These are phyloP conservation scores for Nemophila menziesii DNA, from an alignment of 257 asterid species.

Conservation along the genomic window DNA sequence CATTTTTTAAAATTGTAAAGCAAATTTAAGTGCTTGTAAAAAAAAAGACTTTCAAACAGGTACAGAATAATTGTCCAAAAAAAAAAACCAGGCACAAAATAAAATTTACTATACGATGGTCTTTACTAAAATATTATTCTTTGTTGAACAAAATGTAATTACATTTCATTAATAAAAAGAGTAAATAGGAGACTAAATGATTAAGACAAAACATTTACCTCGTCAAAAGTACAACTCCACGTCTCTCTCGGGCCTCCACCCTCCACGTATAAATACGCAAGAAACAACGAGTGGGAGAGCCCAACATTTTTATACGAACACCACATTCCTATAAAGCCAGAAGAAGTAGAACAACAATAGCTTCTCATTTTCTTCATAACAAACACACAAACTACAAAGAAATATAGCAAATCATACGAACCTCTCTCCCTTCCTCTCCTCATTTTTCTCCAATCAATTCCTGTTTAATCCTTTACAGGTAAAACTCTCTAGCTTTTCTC, in stretches of 20 bases:
- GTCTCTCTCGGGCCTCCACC: slow-evolving; percentile 3
- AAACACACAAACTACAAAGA: neutral
- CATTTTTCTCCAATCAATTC: slow-evolving; percentile 7
- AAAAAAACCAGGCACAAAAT: no score
- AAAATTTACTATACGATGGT: no score
- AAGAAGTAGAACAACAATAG: neutral
- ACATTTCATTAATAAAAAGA: no score
- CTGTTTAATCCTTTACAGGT: slow-evolving; percentile 15
- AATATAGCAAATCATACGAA: neutral
- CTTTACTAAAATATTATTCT: no score
- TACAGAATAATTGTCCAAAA: no score
- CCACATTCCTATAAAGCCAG: no score
- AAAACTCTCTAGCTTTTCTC: neutral
- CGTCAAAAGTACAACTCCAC: slow-evolving; percentile 34
- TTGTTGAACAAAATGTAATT: no score
- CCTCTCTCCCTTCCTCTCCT: neutral
- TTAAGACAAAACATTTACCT: neutral
- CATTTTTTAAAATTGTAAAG: no score
- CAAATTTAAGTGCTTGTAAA: no score
- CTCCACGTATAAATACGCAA: neutral
- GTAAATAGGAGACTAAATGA: no score
- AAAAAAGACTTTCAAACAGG: no score
- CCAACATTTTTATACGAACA: neutral
- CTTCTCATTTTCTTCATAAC: neutral
- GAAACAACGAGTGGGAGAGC: neutral